Conservation (phyloP, 805 yeast species). For the Millerago galiae region DNA sequence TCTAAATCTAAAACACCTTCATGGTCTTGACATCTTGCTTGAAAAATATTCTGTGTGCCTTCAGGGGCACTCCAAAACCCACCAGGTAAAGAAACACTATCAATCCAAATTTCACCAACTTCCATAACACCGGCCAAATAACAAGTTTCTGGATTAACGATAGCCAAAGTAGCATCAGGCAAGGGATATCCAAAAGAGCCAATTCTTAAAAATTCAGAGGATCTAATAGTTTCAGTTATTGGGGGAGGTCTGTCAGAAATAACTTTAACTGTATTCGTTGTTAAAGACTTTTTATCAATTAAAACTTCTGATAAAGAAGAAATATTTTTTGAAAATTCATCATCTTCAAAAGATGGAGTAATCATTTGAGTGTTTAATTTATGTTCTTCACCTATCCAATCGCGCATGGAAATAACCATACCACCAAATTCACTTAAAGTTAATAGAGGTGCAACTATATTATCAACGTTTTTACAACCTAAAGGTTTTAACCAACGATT, state of each 20-base stretch:
- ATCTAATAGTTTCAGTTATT: constrained; percentile 35
- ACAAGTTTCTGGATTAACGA: constrained; percentile 90
- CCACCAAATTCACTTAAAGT: constrained; percentile 95
- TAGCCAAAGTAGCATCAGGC: constrained; percentile 89
- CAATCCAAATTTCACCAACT: constrained; percentile 98
- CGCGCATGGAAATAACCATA: constrained; percentile 84
- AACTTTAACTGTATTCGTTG: constrained; percentile 65
- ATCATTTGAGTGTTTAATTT: constrained; percentile 46
- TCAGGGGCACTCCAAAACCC: constrained; percentile 73
- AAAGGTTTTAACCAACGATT: constrained; percentile 88
- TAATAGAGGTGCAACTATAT: constrained; percentile 81
- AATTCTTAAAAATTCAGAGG: constrained; percentile 53
- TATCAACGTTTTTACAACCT: constrained; percentile 72
- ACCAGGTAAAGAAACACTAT: constrained; percentile 83
- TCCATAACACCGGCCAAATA: constrained; percentile 66
- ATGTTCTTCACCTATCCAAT: constrained; percentile 75
- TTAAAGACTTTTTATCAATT: constrained; percentile 66
- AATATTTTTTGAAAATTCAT: constrained; percentile 19
- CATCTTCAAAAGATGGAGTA: constrained; percentile 33
- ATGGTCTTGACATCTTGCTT: constrained; percentile 72
- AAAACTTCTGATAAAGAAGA: constrained; percentile 52
- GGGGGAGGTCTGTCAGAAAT: constrained; percentile 52
- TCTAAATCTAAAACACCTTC: constrained; percentile 67
- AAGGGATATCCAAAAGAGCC: constrained; percentile 93
- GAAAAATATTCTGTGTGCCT: constrained; percentile 71